Percentiles rank a stretch among this genome's conserved stretches.
Evolutionary conservation across 352 stramenopile species (phyloP).

Genomic region (Aphanomyces astaci): DNA sequence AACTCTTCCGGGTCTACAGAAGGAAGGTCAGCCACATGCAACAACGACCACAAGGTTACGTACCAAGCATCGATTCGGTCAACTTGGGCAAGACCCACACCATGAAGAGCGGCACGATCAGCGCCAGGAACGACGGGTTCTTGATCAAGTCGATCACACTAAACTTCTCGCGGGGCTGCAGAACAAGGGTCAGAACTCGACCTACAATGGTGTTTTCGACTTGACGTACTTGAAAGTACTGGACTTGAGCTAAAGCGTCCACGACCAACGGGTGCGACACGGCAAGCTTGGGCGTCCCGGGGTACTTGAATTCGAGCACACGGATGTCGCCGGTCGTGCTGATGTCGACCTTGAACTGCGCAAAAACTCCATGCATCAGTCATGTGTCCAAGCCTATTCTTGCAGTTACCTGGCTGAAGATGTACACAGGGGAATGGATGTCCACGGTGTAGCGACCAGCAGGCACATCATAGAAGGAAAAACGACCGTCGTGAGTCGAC

Average conservation of each 20-base stretch:
- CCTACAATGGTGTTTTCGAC: not conserved
- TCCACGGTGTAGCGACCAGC: constrained; percentile 68
- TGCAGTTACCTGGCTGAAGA: constrained; percentile 52
- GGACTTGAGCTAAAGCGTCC: constrained; percentile 56
- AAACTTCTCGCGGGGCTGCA: constrained; percentile 64
- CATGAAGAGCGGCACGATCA: constrained; percentile 65
- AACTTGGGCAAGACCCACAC: constrained; percentile 77
- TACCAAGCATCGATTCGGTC: constrained; percentile 67
- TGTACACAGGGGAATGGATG: constrained; percentile 50
- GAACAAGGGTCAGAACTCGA: not conserved
- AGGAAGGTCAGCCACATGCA: not conserved
- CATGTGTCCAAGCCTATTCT: constrained; percentile 15
- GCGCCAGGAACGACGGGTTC: constrained; percentile 74
- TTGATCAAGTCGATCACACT: constrained; percentile 64
- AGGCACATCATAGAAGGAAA: constrained; percentile 63
- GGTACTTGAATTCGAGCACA: constrained; percentile 75
- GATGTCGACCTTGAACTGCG: constrained; percentile 83
- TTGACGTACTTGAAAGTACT: constrained; percentile 63
- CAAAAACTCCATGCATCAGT: constrained; percentile 7
- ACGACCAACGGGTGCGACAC: constrained; percentile 53
- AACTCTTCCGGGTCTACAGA: constrained; percentile 71
- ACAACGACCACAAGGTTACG: constrained; percentile 13
- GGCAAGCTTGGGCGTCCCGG: constrained; percentile 40
- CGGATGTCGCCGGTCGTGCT: constrained; percentile 89
- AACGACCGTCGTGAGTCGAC: constrained; percentile 51